Conservation (phyloP, 2,329 filamentous ascomycete genomes). For the Rhexocercosporidium sp. region DNA sequence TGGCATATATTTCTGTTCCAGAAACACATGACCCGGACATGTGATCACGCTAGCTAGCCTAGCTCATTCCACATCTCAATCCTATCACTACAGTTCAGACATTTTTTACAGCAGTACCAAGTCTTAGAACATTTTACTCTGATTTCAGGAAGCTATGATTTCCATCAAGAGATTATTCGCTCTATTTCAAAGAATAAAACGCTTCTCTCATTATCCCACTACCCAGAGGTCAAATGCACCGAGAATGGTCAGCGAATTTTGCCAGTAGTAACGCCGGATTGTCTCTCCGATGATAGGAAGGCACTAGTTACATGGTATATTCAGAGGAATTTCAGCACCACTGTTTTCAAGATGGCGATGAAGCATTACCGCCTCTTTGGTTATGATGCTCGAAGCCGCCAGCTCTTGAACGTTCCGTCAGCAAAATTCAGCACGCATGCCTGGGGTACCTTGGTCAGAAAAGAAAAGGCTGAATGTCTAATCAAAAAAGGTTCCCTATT, state of each 20-base stretch:
- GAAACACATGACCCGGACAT: no score
- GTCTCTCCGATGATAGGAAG: constrained; percentile 16
- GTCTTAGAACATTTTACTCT: constrained; percentile 11
- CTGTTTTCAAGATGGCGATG: constrained; percentile 30
- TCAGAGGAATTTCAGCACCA: constrained; percentile 23
- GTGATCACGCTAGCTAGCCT: background rate
- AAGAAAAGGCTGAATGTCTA: constrained; percentile 19
- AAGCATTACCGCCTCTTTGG: constrained; percentile 26
- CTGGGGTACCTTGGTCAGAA: constrained; percentile 13
- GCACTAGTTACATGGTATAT: constrained; percentile 10
- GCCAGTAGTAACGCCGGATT: constrained; percentile 7
- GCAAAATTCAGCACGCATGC: background rate
- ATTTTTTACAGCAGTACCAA: constrained; percentile 6
- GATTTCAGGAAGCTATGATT: constrained; percentile 18
- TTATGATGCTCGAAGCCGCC: constrained; percentile 22
- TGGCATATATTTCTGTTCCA: no score
- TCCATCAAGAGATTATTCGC: constrained; percentile 16
- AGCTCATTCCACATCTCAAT: constrained; percentile 15
- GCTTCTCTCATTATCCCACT: constrained; percentile 13
- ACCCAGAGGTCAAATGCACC: constrained; percentile 20
- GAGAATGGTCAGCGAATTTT: background rate
- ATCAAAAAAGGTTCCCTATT: constrained; percentile 25
- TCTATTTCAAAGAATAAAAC: constrained; percentile 20
- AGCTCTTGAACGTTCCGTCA: constrained; percentile 24
- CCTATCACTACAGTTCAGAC: background rate